Base-by-base conservation (phyloP, 2,329 filamentous ascomycete genomes). In the Cadophora sp. region DNA sequence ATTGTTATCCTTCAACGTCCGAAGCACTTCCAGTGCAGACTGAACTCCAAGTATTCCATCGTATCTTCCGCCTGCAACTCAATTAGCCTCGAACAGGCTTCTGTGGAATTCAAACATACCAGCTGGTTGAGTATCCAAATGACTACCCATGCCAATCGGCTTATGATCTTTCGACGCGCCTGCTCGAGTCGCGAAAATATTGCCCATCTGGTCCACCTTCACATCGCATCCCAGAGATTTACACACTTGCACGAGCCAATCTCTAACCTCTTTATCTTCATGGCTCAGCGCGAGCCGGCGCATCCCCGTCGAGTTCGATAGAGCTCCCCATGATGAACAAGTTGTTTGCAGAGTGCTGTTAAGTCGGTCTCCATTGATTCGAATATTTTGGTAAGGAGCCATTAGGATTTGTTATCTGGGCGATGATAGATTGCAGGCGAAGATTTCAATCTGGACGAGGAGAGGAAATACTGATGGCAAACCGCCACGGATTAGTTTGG, bases 11-110 rank as follows among this genome's bases (percentile, higher is more conserved):
- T 88, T 82, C 30, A 96, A 80, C 0, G 87, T 84, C 68, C 84
- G 85, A 22, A 95, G 80, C 76, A 91, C 88, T 78, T 95, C 92
- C 0, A 95, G 81, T 0, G 87, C 92, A 0, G 91, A 86, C 18
- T 86, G 82, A 2, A 95, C 85, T 4, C 92, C 92, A 0, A 95
- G 78, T 30, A 95, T 93, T 0, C 92, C 92, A 74, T 93, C 91
- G 68, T 93, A 93, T n/a, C 90, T 80, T 0, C 89, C 70, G 9
- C 71, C 69, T 70, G 47, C 18, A 30, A 9, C 14, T 41, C 39
- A 60, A 58, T 68, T 33, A 70, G 50, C 20, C 36, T 22, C 9
- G 22, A n/a, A 18, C 1, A 14, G 14, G 3, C 22, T 45, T 41
- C 39, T 20, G 43, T 16, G 48, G 22, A 5, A 41, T 4, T n/a